Percentiles rank a stretch among this genome's conserved stretches.
These are phyloP conservation scores for Aureobasidium namibiae DNA, from an alignment of 2,329 filamentous ascomycete species.

Conservation along the genomic window DNA sequence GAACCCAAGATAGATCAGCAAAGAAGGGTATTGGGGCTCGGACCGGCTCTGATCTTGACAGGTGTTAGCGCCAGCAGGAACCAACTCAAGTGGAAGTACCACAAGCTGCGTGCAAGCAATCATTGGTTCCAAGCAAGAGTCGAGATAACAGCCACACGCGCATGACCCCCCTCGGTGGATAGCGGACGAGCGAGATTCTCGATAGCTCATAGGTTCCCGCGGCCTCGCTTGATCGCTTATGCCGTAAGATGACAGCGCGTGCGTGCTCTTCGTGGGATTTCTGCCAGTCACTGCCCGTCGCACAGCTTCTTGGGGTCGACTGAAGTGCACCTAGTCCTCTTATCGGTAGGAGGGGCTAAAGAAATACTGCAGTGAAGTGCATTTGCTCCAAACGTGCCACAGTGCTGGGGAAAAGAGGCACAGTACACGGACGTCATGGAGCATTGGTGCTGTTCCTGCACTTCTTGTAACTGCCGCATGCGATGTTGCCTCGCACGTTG, in stretches of 20 bases:
- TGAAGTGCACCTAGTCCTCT: neutral
- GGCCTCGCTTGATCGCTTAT: conserved; percentile 7
- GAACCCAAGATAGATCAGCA: neutral
- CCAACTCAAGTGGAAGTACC: conserved; percentile 1
- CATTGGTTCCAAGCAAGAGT: neutral
- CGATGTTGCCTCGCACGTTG: neutral
- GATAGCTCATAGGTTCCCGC: neutral
- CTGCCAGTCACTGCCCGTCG: conserved; percentile 1
- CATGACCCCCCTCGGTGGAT: neutral
- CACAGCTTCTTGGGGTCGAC: neutral
- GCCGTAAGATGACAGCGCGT: conserved; percentile 11
- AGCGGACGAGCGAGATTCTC: neutral
- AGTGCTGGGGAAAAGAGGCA: neutral
- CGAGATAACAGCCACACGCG: conserved; percentile 11
- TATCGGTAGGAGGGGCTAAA: neutral
- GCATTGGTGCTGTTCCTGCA: conserved; percentile 1
- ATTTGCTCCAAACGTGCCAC: conserved; percentile 8
- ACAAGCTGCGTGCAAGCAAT: neutral
- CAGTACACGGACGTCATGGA: conserved; percentile 10
- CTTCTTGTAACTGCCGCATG: neutral
- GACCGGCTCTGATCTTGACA: neutral
- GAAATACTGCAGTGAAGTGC: neutral
- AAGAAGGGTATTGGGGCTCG: neutral
- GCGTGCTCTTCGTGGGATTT: neutral
- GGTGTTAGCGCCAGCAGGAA: conserved; percentile 8